Conservation (phyloP, 768 basidiomycete genomes). For the Trametes elegans region DNA sequence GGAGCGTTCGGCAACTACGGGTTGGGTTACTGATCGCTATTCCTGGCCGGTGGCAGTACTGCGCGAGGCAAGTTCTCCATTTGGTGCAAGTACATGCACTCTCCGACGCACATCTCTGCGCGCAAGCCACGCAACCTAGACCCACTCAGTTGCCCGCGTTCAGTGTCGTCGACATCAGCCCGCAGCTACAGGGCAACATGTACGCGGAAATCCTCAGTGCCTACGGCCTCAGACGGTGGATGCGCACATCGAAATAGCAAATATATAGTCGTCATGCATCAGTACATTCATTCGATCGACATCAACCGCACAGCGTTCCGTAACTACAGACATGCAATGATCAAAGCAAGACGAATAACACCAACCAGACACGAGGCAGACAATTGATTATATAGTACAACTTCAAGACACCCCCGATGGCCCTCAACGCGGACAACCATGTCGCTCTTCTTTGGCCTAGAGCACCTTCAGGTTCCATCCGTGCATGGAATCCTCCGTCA, state of each 20-base stretch:
- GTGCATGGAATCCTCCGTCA: constrained; percentile 56
- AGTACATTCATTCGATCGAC: constrained; percentile 8
- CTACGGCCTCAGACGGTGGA: no score
- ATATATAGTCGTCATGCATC: constrained; percentile 7
- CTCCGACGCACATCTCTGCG: no score
- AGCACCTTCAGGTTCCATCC: constrained; percentile 82
- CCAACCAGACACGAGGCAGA: background rate
- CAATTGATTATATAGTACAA: background rate
- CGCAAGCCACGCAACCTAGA: no score
- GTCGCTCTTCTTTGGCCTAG: constrained; percentile 33
- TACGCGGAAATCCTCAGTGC: no score
- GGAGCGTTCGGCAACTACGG: background rate
- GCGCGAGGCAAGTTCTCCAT: no score
- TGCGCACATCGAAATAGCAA: background rate
- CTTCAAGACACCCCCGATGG: background rate
- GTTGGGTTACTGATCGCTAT: background rate
- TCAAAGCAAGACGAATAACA: constrained; percentile 17
- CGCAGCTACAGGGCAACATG: no score
- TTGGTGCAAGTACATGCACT: no score
- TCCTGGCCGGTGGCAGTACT: background rate
- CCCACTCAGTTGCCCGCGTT: no score
- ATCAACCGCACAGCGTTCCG: constrained; percentile 6
- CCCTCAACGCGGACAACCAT: background rate
- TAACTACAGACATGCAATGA: constrained; percentile 9
- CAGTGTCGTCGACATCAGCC: no score